Evolutionary conservation across 441 rosid genomes (phyloP), one percentile per base, ranked within the genome.

Genomic region (Capsella rubella): DNA sequence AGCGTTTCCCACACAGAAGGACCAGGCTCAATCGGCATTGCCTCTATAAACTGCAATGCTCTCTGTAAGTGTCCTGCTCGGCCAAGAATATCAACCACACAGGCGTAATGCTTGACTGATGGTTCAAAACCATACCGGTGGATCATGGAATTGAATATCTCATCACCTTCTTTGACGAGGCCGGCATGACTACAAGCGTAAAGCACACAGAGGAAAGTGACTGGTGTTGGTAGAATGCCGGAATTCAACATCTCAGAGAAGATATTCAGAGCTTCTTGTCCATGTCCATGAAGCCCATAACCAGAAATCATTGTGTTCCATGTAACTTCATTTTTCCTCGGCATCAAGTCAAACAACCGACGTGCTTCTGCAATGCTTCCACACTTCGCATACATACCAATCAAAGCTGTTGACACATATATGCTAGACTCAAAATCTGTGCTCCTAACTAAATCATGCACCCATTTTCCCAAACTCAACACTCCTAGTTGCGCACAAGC

Each of bases 141-240:
- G 21, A 85, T 76, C 97, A 91, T 91, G 70, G 86, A 77, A 39
- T 72, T 77, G 81, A 85, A 91, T 63, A 89, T 78, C 54, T 79
- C 78, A 56, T 88, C 80, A 42, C 92, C 97, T 85, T 89, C 91
- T 70, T 57, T 82, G 67, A 91, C 93, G 65, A 91, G 71, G 43
- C 97, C 95, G 35, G 93, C 82, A 70, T 91, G 97, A 79, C 97
- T 91, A 76, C 97, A 89, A 61, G 97, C 93, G 80, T 91, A 80
- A 61, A 91, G 80, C 43, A 74, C 82, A 27, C 86, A 89, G 60
- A 89, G 95, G 80, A 88, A 89, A 7, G 97, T 87, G 74, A 87
- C 89, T 34, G 81, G 72, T 15, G 92, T 79, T 50, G 95, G 91
- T 46, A 67, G 64, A 77, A 82, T 71, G 34, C 82, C 74, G 68